These are phyloP conservation scores for Penicillium coffeae DNA, from an alignment of 495 filamentous ascomycete genomes.

Conservation along the genomic window DNA sequence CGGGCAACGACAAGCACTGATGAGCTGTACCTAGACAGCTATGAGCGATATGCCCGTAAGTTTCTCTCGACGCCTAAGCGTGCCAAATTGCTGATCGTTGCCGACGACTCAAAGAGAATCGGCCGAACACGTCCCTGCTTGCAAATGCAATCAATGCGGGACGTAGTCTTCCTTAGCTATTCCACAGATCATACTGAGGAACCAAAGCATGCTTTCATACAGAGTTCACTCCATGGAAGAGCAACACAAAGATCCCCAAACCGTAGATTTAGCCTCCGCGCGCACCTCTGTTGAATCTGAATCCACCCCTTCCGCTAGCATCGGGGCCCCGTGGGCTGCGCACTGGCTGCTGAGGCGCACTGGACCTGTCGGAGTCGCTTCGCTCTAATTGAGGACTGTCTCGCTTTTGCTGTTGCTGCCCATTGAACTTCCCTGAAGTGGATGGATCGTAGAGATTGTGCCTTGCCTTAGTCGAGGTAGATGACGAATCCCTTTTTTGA, in stretches of 20 bases:
- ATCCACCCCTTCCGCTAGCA: conserved; percentile 68
- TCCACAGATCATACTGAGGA: too few species aligned
- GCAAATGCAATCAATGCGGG: conserved; percentile 58
- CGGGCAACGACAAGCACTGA: conserved; percentile 73
- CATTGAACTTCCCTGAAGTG: conserved; percentile 58
- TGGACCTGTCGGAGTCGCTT: conserved; percentile 38
- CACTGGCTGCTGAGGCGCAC: conserved; percentile 53
- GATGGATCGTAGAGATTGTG: conserved; percentile 70
- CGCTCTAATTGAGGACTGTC: conserved; percentile 34
- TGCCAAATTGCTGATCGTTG: conserved; percentile 13
- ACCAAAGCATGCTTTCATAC: too few species aligned
- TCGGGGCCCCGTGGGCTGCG: conserved; percentile 74
- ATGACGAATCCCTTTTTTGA: conserved; percentile 47
- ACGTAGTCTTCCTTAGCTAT: conserved; percentile 44
- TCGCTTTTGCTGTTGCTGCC: conserved; percentile 50
- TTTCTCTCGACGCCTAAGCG: conserved; percentile 6
- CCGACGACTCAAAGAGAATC: conserved; percentile 43
- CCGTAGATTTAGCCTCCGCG: conserved; percentile 32
- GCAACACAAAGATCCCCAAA: too few species aligned
- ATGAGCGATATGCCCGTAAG: conserved; percentile 62
- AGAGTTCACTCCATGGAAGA: too few species aligned
- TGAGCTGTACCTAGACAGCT: conserved; percentile 70
- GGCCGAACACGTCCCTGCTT: conserved; percentile 56
- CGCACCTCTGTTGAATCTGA: conserved; percentile 56
- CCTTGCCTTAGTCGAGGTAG: conserved; percentile 37